phyloP scores from a whole-genome alignment of 2,329 filamentous ascomycete species.

The Trichoderma sp. region DNA sequence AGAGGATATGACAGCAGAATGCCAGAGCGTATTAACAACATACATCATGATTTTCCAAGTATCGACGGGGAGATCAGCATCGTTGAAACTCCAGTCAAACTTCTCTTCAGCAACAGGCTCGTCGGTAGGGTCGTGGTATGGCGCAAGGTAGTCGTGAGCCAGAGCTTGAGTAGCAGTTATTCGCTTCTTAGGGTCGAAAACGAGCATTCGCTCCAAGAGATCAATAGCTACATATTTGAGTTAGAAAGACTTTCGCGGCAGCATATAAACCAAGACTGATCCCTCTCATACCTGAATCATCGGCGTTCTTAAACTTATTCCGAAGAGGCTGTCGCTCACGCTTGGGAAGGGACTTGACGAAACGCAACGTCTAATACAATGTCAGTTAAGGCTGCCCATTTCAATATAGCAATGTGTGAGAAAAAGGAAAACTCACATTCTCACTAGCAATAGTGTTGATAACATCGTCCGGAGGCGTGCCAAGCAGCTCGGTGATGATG shows the following conservation, averaged over 20 bases:
- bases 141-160: conserved; percentile 88
- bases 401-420: not conserved
- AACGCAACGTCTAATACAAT: conserved; percentile 75
- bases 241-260: conserved; percentile 20
- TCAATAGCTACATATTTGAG: conserved; percentile 70
- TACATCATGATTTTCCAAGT: conserved; percentile 99
- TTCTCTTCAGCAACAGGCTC: conserved; percentile 96
- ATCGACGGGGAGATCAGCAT: conserved; percentile 94
- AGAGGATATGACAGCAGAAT: not conserved
- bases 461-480: conserved; percentile 96
- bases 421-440: conserved; percentile 65
- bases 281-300: conserved; percentile 69
- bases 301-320: conserved; percentile 94
- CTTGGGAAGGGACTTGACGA: conserved; percentile 96
- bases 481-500: conserved; percentile 96
- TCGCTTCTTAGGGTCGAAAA: conserved; percentile 97
- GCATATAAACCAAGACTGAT: not conserved
- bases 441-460: conserved; percentile 98
- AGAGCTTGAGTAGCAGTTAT: conserved; percentile 86
- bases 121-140: conserved; percentile 96
- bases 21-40: conserved; percentile 39
- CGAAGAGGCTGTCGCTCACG: conserved; percentile 84
- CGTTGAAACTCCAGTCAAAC: conserved; percentile 99
- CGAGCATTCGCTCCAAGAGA: conserved; percentile 92
- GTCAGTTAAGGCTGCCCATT: not conserved